Base-by-base conservation (phyloP, 2,329 filamentous ascomycete genomes). In the Huntiella bhutanensis region DNA sequence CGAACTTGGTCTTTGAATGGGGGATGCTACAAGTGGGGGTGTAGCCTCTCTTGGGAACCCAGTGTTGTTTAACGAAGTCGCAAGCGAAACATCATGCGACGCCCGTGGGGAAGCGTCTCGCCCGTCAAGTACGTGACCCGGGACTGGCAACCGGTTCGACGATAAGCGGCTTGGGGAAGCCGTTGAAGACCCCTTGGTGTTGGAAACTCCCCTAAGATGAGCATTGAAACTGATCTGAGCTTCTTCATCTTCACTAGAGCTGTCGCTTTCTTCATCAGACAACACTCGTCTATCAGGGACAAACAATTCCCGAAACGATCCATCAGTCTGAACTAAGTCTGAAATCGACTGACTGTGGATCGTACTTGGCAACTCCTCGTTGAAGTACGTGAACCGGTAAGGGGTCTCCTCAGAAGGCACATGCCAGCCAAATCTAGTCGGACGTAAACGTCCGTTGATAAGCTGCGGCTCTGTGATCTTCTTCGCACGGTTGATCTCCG, bases 371-470 rank as follows among this genome's bases (percentile, higher is more conserved):
- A 96, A 85, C 52, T 94, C 85, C 58, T 96, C 91, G 60, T 96
- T 96, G 69, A 98, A 98, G 61, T 98, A 98, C 0, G 91, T 96
- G 60, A 95, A 98, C 19, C 91, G 75, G 59, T 92, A 96, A 0
- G 91, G 91, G 0, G 80, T 77, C 53, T 95, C 88, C 51, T 94
- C 87, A 52, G 91, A 83, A 45, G 83, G 77, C 35, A 81, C 75
- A 59, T 85, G 88, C 88, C 88, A 98, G 11, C 74, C 73, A 54
- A 73, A 74, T 52, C 82, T 77, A 35, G 83, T 76, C 10, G 87
- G 86, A 4, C 91, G 77, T 39, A 98, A 65, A 46, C 91, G 75
- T 0, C 91, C 91, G 50, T 88, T 88, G 49, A 98, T 80, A 54
- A 96, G 75, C 56, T 95, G 78, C 7, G 91, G 91, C 58, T 98